Base-by-base conservation (phyloP, 2,329 filamentous ascomycete genomes). In the Didymella segeticola region DNA sequence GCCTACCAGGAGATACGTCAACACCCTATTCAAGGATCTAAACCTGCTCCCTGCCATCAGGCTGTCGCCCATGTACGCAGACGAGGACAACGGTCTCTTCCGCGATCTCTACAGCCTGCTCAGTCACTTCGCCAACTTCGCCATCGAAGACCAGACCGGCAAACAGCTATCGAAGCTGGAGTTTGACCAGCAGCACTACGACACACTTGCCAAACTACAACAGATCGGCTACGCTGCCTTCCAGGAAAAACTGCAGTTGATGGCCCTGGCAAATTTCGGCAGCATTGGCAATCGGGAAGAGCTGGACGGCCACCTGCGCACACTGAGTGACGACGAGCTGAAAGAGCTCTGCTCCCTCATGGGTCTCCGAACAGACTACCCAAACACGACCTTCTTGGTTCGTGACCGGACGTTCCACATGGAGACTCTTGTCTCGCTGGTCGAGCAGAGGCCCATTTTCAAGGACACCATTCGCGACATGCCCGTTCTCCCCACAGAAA, bases 1-100 rank as follows among this genome's bases (percentile, higher is more conserved):
- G 41, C 95, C 95, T 0, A 99, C 96, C 3, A 83, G 95, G 64
- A 86, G 95, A 74, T 98, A 98, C 72, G 90, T 96, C 70, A 97
- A 97, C 73, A 87, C 90, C 1, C 78, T 99, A 34, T 75, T 98
- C 12, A 87, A 89, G 65, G 93, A 99, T 70, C 79, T 98, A 38
- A 92, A 98, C 70, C 76, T 96, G 19, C 76, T 97, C 23, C 81
- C 93, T 1, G 85, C 89, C 9, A 86, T 97, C 64, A 84, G 83
- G 41, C 78, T 96, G 15, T 97, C 93, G 1, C 88, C 89, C 1
- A 77, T 93, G 66, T 96, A 89, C 67, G 86, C 87, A 50, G 84
- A 89, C 50, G 87, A 91, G 58, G 84, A 87, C 7, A 92, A 91
- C 64, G 83, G 82, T 12, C 82, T 97, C 1, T 79, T 99, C 57